Base-by-base conservation (phyloP, 108 stramenopile genomes). In the Cyclotella kingstonii region DNA sequence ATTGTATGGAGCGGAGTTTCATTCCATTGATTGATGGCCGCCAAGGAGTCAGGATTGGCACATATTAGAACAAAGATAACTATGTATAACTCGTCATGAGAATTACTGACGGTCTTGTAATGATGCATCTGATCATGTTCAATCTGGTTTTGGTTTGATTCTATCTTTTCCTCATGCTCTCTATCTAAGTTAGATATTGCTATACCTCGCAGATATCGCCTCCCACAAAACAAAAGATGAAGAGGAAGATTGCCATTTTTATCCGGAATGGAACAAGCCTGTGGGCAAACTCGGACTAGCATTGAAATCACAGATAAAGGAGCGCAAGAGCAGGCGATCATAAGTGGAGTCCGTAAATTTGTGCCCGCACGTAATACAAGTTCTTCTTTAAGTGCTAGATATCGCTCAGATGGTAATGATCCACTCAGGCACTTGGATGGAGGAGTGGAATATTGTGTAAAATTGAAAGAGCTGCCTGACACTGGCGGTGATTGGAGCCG, bases 1-100 rank as follows among this genome's bases (percentile, higher is more conserved):
- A 68, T 31, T 6, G 66, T 49, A 62, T 77, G 76, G 6, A 77
- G 21, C 2, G 76, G 71, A 18, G 76, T 77, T 42, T 77, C 66
- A 17, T 52, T 60, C 76, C 70, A 67, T 29, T 30, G 26, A 39
- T 77, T 73, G 18, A 56, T 12, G 15, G 34, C 58, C 12, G 53
- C 53, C 54, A 64, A 33, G 21, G 55, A 31, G 15, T 57, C 63
- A n/a, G 69, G 69, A n/a, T 43, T 23, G 12, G 54, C 54, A 9
- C 15, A 17, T 34, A 56, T 55, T 12, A 70, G 18, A 25, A 66
- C 33, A 19, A 26, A 45, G 3, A 58, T 22, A 6, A 58, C 28
- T 2, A 36, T 30, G 14, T 38, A 63, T n/a, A 54, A 4, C 26
- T 63, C 52, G 12, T 63, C 31, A 1, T 63, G 27, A 23, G n/a